Base-by-base conservation (phyloP, 116 monocot genomes). In the Trichopus zeylanicus region DNA sequence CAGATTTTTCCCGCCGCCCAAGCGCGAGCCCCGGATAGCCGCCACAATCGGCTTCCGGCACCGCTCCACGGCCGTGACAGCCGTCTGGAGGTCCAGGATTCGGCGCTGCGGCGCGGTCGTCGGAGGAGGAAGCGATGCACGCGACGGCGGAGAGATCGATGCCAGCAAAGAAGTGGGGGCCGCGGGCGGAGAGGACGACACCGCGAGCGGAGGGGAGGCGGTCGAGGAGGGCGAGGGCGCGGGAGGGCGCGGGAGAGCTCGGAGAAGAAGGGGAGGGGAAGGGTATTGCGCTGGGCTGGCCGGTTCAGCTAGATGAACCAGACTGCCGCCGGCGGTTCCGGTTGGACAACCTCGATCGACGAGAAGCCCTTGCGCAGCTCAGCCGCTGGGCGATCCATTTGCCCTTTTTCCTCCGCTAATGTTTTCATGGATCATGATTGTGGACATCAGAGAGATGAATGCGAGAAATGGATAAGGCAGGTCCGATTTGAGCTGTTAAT, bases 1-100 rank as follows among this genome's bases (percentile, higher is more conserved):
- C 25, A 97, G 74, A 27, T 97, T 91, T 16, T 87, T 75, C 13
- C 84, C 97, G 27, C 67, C 97, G 35, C 97, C 97, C 51, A 97
- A 48, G 75, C 97, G 91, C 6, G 79, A 87, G 31, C 97, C 97
- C 12, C 75, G 68, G 58, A 97, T 74, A 23, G 76, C 87, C 4
- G 84, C 87, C 19, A 91, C 52, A 28, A 97, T 91, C 18, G 97
- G 97, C 68, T 75, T 84, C 48, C 84, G 71, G 76, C 80, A 90
- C 58, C 62, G 58, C 71, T 95, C 90, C 48, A 95, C 7, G 31
- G 81, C 78, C 23, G 95, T 60, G 52, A 90, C 24, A n/a, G 87
- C 65, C 15, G 62, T 67, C 72, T 95, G 95, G 3, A 95, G 48
- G 13, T 47, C 62, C 47, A 86, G 78, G 76, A 95, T 81, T 6